Base-by-base conservation (phyloP, 306 rosid genomes). In the Vigna mungo region DNA sequence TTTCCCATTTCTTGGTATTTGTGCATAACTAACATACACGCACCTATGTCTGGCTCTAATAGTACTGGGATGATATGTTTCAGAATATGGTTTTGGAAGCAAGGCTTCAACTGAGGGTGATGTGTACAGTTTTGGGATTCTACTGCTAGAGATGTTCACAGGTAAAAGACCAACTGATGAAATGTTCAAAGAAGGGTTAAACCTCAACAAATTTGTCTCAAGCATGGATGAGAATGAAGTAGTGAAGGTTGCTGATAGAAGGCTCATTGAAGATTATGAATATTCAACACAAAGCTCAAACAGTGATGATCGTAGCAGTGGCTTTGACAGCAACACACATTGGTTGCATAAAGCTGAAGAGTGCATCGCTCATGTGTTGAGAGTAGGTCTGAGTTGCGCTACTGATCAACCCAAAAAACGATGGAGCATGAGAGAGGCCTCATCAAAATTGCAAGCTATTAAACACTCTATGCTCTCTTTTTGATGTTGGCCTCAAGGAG, bases 111-210 rank as follows among this genome's bases (percentile, higher is more conserved):
- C 84, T 4, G 7, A 52, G 14, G 85, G 87, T 0, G 89, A 86
- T 37, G 89, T 81, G 51, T 83, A 81, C 53, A 78, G 89, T 60
- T 86, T 83, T 27, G 82, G 87, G n/a, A 83, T 86, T 18, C 44
- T 83, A 32, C 37, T 81, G 8, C 74, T 83, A 18, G 87, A 86
- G 80, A 81, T 81, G 77, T 81, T 81, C 46, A 81, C 48, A 14
- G 82, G 21, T 0, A 78, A 81, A 72, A 86, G 13, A 46, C 86
- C 86, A 75, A 81, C 76, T 4, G 86, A 86, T 58, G 78, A 78
- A 47, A 86, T 65, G 76, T 86, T 86, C 75, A 78, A 78, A 53
- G 82, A 83, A 81, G 87, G 84, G 51, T 78, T 81, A 46, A 64
- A 62, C 69, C 81, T 83, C 13, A 71, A 55, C 36, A 74, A 63